Evolutionary conservation across 1,284 basidiomycete genomes (phyloP).

Genomic region (Waitea zeae): DNA sequence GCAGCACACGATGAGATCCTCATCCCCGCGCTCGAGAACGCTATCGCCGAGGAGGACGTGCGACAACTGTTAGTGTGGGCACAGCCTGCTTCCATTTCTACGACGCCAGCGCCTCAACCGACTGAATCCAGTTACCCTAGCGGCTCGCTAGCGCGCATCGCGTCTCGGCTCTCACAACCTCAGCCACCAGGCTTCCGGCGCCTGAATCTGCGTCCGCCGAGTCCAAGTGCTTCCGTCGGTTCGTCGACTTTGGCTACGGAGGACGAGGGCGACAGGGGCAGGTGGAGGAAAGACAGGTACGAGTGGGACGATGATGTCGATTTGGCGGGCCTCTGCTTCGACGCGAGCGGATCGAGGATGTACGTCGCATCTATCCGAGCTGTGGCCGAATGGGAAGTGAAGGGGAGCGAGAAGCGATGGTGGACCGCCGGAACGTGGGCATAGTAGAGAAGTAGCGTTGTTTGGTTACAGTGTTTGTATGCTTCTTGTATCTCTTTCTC

Average conservation of each 20-base stretch:
- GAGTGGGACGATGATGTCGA: too few species aligned
- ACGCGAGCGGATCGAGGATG: slow-evolving; percentile 44
- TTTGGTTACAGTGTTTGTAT: not conserved
- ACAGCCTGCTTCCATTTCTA: too few species aligned
- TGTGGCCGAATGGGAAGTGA: slow-evolving; percentile 47
- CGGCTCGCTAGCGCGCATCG: too few species aligned
- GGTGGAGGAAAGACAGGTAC: too few species aligned
- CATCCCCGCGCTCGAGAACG: too few species aligned
- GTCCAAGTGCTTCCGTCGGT: not conserved
- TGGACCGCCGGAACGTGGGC: slow-evolving; percentile 16
- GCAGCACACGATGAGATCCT: too few species aligned
- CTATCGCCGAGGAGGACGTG: too few species aligned
- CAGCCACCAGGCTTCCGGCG: too few species aligned
- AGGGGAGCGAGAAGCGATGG: slow-evolving; percentile 44
- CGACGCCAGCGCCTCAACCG: too few species aligned
- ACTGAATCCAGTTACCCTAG: not conserved
- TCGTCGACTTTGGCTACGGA: slow-evolving; percentile 4
- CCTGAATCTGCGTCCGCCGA: too few species aligned
- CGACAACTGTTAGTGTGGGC: too few species aligned
- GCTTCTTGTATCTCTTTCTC: not conserved
- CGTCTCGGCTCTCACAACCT: too few species aligned
- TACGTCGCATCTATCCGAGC: slow-evolving; percentile 51
- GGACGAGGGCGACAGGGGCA: slow-evolving; percentile 6
- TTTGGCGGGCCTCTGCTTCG: slow-evolving; percentile 59
- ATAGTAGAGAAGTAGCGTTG: not conserved